Evolutionary conservation across 768 basidiomycete genomes (phyloP).

Genomic region (Suillus spraguei): DNA sequence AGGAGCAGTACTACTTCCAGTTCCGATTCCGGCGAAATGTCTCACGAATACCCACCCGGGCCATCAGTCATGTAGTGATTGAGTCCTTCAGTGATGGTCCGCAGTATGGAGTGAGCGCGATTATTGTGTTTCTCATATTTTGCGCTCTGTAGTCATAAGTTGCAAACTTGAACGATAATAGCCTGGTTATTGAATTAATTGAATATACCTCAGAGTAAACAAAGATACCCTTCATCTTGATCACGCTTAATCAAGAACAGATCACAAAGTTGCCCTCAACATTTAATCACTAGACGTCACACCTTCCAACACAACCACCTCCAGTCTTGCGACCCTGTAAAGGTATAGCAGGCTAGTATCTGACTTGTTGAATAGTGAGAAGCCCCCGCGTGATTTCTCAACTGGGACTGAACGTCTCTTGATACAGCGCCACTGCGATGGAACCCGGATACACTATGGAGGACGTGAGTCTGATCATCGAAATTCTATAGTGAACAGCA

Average conservation of each 20-base stretch:
- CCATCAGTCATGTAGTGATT: too few species aligned
- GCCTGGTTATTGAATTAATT: not conserved
- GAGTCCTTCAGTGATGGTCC: not conserved
- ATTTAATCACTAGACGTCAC: slow-evolving; percentile 7
- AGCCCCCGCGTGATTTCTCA: slow-evolving; percentile 4
- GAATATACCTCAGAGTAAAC: not conserved
- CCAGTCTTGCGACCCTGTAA: not conserved
- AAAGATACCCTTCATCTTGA: not conserved
- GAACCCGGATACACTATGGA: slow-evolving; percentile 66
- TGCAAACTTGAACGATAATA: not conserved
- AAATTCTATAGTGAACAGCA: slow-evolving; percentile 15
- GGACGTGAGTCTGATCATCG: slow-evolving; percentile 52
- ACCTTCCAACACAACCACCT: slow-evolving; percentile 1
- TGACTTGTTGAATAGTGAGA: slow-evolving; percentile 1
- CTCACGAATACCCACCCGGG: not conserved
- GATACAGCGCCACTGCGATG: slow-evolving; percentile 45
- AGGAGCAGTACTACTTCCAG: not conserved
- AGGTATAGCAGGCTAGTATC: slow-evolving; percentile 7
- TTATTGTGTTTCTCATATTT: not conserved
- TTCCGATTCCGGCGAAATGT: slow-evolving; percentile 2
- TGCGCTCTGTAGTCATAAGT: slow-evolving; percentile 1
- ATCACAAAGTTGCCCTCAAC: slow-evolving; percentile 3
- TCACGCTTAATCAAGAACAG: slow-evolving; percentile 10
- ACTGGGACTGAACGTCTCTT: slow-evolving; percentile 6
- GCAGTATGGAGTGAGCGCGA: not conserved